Base-by-base conservation (phyloP, 2,329 filamentous ascomycete genomes). In the Colletotrichum sojae region DNA sequence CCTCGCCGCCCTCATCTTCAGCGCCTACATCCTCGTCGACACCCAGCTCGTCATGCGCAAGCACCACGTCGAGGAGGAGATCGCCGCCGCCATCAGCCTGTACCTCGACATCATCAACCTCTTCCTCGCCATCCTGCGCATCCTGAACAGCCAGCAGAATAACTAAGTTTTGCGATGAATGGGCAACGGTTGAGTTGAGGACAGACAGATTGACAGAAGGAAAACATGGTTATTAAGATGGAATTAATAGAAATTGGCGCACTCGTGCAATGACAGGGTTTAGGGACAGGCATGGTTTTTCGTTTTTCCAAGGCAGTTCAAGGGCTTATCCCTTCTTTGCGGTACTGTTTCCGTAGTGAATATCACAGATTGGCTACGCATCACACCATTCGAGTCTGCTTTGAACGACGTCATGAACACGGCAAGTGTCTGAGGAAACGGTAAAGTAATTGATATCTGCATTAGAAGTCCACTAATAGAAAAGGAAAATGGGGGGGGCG, bases 61-160 rank as follows among this genome's bases (percentile, higher is more conserved):
- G 81, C 96, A 98, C 83, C 95, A 98, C 77, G 94, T 98, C 60
- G 96, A 99, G 83, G 95, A 98, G 87, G 95, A 98, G 86, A 98
- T 98, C 78, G 94, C 95, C 6, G 95, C 95, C 57, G 91, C 94
- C 10, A 97, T 99, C 81, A 96, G 93, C 78, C 87, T 99, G 56
- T 99, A 99, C 80, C 88, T 99, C 57, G 95, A 98, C 80, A 91
- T 98, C 73, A 94, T 98, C 85, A 99, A 99, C 87, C 82, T 99
- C 73, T 99, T 99, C 89, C 86, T 99, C 73, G 92, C 94, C 61
- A 99, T 99, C 77, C 86, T 99, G 77, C 89, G 96, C 77, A 98
- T 99, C 75, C 86, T 99, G 77, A 99, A 99, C 86, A 97, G 92
- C 84, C 94, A 97, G 86, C 92, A 90, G 78, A 95, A 97, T 83